These are phyloP conservation scores for Backusella circina DNA, from an alignment of 192 early-diverging fungal species.

Conservation along the genomic window DNA sequence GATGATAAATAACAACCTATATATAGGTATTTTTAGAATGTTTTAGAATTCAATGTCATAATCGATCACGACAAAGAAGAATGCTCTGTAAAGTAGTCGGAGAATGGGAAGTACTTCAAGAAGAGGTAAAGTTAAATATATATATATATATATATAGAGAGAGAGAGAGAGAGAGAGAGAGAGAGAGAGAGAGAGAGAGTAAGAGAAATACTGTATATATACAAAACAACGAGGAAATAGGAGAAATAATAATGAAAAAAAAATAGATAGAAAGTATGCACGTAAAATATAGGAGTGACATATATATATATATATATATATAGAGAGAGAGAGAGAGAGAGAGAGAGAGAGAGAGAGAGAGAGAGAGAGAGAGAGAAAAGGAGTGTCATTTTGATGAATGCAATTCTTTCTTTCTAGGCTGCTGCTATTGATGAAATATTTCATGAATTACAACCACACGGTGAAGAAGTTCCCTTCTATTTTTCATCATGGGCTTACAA, in stretches of 20 bases:
- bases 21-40: conserved; percentile 48
- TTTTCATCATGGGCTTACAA: conserved; percentile 67
- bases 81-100: conserved; percentile 53
- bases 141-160: background rate
- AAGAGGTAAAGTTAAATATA: conserved; percentile 34
- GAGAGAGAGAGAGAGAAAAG: too few relatives aligned
- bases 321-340: too few relatives aligned
- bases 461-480: conserved; percentile 36
- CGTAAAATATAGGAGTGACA: too few relatives aligned
- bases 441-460: background rate
- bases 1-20: background rate
- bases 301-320: too few relatives aligned
- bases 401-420: conserved; percentile 1
- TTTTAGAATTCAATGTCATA: conserved; percentile 53
- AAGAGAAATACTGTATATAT: too few relatives aligned
- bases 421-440: conserved; percentile 18
- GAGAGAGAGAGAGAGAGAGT: too few relatives aligned
- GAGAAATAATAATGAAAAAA: too few relatives aligned
- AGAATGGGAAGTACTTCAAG: conserved; percentile 57
- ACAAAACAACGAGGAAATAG: too few relatives aligned
- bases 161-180: too few relatives aligned
- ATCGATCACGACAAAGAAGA: conserved; percentile 57
- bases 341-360: too few relatives aligned
- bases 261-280: too few relatives aligned
- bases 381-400: background rate